Evolutionary conservation across 148 eudicot genomes (phyloP), one percentile per base, ranked within the genome.

Genomic region (Heliosperma pusillum): DNA sequence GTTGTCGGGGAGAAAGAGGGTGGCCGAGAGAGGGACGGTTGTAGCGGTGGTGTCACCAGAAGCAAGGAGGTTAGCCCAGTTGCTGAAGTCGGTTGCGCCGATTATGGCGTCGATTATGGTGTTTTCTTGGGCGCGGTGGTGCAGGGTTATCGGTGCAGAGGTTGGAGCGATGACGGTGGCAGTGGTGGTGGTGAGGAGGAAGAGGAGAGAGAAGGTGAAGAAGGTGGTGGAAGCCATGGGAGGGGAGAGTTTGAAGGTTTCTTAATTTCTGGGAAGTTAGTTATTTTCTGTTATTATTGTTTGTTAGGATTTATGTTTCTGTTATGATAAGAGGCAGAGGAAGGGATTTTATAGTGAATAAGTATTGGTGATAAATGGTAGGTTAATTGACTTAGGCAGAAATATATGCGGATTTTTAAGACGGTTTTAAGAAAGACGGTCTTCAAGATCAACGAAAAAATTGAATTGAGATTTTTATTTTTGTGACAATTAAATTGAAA

Each of bases 1-100:
- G 62, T 77, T 40, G 71, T 86, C 81, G 55, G 91, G 90, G 78
- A 90, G 40, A 76, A 90, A 86, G 80, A 90, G 36, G 33, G 94
- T 90, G 66, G 84, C 85, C 50, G 76, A 42, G 30, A 82, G 59
- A 1, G 87, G 88, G 5, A 50, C 17, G 42, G 86, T 50, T 6
- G 76, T 7, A 10, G 42, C 9, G 2, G 88, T 76, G 2, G 77
- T 72, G 63, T 77, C 77, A 16, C 81, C 42, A 29, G 79, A 20
- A 50, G 86, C 77, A 57, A 88, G 84, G 61, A 89, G 67, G 69
- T 50, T 52, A 29, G 87, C 84, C 87, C 87, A 89, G 65, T 69
- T 73, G 20, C 76, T 79, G 79, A 84, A 89, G 80, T 87, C 87
- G 17, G 85, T 83, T 65, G 88, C 79, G 2, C 81, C 82, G 7